phyloP scores from a whole-genome alignment of 2,329 filamentous ascomycete species.

The Nakataea oryzae region DNA sequence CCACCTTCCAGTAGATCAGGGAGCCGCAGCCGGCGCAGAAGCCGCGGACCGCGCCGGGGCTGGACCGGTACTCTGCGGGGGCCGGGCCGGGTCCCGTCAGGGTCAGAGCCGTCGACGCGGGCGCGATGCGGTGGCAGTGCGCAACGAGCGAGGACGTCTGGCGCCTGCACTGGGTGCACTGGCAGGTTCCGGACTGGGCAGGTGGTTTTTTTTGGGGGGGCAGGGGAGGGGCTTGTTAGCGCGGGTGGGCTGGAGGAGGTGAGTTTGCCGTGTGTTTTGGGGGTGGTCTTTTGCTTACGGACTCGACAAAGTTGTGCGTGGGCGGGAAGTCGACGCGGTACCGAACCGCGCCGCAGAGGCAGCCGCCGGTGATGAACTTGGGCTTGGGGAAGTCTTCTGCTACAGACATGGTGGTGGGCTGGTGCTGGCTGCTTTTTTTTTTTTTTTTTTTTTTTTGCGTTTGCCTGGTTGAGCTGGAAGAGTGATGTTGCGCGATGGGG shows the following conservation, averaged over 20 bases:
- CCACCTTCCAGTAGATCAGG: conserved; percentile 33
- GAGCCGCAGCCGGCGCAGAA: conserved; percentile 40
- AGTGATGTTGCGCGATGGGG: too few species aligned
- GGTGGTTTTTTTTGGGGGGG: not conserved
- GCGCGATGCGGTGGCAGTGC: conserved; percentile 24
- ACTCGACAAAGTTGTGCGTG: conserved; percentile 33
- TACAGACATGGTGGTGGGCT: conserved; percentile 7
- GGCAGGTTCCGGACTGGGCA: conserved; percentile 34
- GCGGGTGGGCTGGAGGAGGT: conserved; percentile 1
- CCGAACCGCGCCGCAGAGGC: conserved; percentile 37
- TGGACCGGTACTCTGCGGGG: conserved; percentile 28
- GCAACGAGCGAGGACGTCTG: conserved; percentile 36
- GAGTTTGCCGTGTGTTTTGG: not conserved
- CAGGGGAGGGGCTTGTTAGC: not conserved
- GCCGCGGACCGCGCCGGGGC: conserved; percentile 26
- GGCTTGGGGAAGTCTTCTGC: conserved; percentile 18
- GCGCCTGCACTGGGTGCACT: conserved; percentile 45
- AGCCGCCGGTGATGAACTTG: conserved; percentile 34
- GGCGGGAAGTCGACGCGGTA: conserved; percentile 35
- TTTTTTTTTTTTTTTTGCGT: not conserved
- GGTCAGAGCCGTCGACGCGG: conserved; percentile 17
- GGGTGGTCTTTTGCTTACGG: conserved; percentile 13
- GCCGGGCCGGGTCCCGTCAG: conserved; percentile 18
- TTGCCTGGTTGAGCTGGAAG: too few species aligned
- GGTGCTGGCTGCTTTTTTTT: not conserved